Evolutionary conservation across 768 basidiomycete species (phyloP), one percentile per base, ranked within the genome.

Genomic region (Kwoniella dejecticola): DNA sequence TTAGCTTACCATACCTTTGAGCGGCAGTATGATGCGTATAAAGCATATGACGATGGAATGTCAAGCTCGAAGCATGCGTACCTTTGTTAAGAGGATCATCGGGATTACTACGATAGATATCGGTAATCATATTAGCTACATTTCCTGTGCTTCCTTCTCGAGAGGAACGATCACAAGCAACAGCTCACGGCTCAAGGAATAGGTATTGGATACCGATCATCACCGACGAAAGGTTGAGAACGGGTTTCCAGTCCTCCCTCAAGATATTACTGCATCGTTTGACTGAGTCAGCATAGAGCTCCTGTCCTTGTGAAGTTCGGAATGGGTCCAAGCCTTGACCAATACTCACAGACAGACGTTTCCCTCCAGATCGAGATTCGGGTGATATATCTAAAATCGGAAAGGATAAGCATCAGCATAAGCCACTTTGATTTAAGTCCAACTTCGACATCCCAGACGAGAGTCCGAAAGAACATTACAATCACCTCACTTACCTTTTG

Each of bases 191-290:
- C 80, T 99, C 96, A 59, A 99, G 83, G 84, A 99, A 99, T 53
- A 99, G 85, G 76, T 97, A 99, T 79, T 99, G 96, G 58, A 99
- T 80, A 33, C 96, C 96, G 62, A 98, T 91, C 91, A 98, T 95
- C 66, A 99, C 91, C 29, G 94, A 91, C 78, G 93, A 97, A 53
- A 99, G 83, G 80, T 97, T 98, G 44, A 99, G 83, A 2, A 99
- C 96, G 4, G 96, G 96, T 76, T 99, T 99, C 96, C 96, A 99
- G 81, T 99, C 96, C 82, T 99, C 96, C 77, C 96, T 87, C 60
- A 98, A 85, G 77, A 98, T 97, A 81, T 98, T 98, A 40, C 74
- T 75, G n/a, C n/a, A n/a, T n/a, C n/a, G n/a, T n/a, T n/a, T n/a
- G n/a, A n/a, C n/a, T n/a, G n/a, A n/a, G n/a, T n/a, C n/a, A n/a